A percentile compares a stretch with the other conserved stretches of the same genome.
Conservation (phyloP, 2,329 filamentous ascomycete genomes). For the Calonectria hawksworthii region DNA sequence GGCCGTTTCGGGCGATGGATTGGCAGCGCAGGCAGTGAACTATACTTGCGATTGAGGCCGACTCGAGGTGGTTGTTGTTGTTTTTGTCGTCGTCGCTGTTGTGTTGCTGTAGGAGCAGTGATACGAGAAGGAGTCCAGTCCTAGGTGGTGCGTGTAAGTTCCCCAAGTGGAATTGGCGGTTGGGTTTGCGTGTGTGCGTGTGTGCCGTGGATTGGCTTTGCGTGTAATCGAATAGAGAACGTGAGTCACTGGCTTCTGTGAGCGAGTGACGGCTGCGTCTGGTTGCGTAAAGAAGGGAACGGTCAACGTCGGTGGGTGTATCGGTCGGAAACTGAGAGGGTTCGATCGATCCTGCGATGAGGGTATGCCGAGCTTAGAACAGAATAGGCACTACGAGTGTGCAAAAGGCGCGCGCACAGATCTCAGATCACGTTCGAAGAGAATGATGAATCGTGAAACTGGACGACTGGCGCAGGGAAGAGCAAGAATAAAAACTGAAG, state of each 20-base stretch:
- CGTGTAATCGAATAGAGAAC: slow-evolving; percentile 37
- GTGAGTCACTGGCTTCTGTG: slow-evolving; percentile 27
- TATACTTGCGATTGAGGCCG: slow-evolving; percentile 31
- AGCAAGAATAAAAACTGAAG: slow-evolving; percentile 44
- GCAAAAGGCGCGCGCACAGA: slow-evolving; percentile 35
- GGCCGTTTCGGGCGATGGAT: slow-evolving; percentile 27
- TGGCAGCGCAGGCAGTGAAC: slow-evolving; percentile 29
- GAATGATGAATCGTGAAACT: slow-evolving; percentile 36
- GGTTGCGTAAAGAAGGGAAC: slow-evolving; percentile 40
- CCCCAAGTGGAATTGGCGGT: slow-evolving; percentile 33
- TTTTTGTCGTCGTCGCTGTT: neutral
- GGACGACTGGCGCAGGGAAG: slow-evolving; percentile 33
- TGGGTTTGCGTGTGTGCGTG: slow-evolving; percentile 32
- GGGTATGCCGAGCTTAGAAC: slow-evolving; percentile 36
- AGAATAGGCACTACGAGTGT: slow-evolving; percentile 24
- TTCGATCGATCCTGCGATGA: slow-evolving; percentile 49
- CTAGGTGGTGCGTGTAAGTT: slow-evolving; percentile 37
- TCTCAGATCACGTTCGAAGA: slow-evolving; percentile 37
- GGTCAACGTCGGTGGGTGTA: slow-evolving; percentile 48
- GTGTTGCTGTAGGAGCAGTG: slow-evolving; percentile 30
- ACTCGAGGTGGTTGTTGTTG: slow-evolving; percentile 23
- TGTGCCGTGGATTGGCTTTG: slow-evolving; percentile 20
- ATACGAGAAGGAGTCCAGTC: slow-evolving; percentile 46
- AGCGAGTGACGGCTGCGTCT: slow-evolving; percentile 27
- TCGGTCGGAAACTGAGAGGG: slow-evolving; percentile 38